Evolutionary conservation across 2,329 filamentous ascomycete genomes (phyloP).

Genomic region (Apiospora kogelbergensis): DNA sequence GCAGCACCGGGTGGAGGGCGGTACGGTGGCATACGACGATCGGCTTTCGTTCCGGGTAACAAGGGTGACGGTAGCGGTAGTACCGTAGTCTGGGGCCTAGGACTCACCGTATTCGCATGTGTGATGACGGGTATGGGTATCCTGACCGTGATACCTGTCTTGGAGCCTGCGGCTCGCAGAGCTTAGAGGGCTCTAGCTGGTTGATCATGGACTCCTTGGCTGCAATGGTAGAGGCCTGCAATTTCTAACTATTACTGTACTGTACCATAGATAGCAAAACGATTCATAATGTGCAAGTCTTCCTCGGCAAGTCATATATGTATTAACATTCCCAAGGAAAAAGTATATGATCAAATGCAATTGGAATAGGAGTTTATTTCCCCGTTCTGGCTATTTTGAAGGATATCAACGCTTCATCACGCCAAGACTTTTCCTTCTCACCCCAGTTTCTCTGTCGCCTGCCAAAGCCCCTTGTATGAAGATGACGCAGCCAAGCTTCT

Average conservation of each 20-base stretch:
- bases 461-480: background rate
- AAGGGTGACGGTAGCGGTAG: background rate
- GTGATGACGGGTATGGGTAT: constrained; percentile 10
- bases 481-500: background rate
- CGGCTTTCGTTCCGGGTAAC: background rate
- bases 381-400: background rate
- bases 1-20: background rate
- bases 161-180: background rate
- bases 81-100: background rate
- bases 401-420: background rate
- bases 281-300: background rate
- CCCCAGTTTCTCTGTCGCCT: background rate
- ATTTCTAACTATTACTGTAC: background rate
- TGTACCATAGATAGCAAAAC: background rate
- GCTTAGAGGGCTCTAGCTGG: background rate
- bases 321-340: background rate
- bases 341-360: background rate
- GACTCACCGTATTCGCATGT: constrained; percentile 2
- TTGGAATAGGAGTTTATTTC: background rate
- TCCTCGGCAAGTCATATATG: background rate
- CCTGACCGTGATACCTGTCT: background rate
- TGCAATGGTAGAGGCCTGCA: background rate
- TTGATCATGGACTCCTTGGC: background rate
- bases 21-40: background rate
- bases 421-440: background rate